These are phyloP conservation scores for Psidium guajava DNA, from an alignment of 345 rosid genomes.

Conservation along the genomic window DNA sequence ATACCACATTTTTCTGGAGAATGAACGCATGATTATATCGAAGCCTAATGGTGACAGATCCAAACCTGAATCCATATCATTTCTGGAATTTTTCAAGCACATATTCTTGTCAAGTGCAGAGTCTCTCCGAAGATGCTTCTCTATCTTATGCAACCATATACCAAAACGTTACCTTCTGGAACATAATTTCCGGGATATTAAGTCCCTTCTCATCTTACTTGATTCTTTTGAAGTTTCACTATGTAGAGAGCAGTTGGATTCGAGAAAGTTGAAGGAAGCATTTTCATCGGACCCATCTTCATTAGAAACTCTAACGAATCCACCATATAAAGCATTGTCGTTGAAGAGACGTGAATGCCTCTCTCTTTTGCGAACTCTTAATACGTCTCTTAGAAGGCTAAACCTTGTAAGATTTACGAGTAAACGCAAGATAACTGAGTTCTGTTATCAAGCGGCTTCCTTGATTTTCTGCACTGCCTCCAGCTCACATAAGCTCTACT, in stretches of 20 bases:
- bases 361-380: background rate
- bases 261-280: background rate
- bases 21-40: background rate
- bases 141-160: background rate
- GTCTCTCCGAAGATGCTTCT: background rate
- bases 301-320: background rate
- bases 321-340: background rate
- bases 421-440: background rate
- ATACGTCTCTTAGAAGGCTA: background rate
- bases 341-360: background rate
- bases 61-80: background rate
- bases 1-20: background rate
- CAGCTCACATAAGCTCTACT: background rate
- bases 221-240: background rate
- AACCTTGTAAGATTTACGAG: background rate
- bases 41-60: background rate
- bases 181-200: background rate
- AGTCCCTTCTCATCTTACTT: background rate
- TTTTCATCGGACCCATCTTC: background rate
- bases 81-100: background rate
- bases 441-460: background rate
- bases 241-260: background rate
- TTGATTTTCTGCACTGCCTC: slow-evolving; percentile 3
- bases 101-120: background rate
- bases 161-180: background rate